Base-by-base conservation (phyloP, 139 green algal genomes). In the Chlorella vulgaris region DNA sequence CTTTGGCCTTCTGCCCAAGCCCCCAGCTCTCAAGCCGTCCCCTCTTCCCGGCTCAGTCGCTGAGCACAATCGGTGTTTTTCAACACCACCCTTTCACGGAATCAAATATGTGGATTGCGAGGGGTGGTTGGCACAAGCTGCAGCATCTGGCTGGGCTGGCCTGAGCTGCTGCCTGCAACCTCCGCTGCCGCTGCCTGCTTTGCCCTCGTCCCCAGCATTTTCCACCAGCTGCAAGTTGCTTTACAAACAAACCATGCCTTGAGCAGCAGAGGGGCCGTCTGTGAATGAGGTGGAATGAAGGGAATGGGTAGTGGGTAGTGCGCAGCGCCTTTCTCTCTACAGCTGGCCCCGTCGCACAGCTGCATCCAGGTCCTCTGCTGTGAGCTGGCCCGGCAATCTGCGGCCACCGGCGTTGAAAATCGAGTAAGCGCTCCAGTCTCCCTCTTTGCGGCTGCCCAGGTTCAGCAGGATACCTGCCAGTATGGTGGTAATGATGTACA, bases 311-410 rank as follows among this genome's bases (percentile, higher is more conserved):
- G n/a, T n/a, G n/a, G n/a, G n/a, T n/a, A n/a, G n/a, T n/a, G n/a
- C n/a, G n/a, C n/a, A n/a, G n/a, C n/a, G n/a, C 21, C 8, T 36
- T 13, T 55, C 21, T 24, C 26, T 38, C 65, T n/a, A 88, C 60
- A 91, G 82, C 2, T 88, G 61, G 1, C 81, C 81, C 21, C 43
- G 47, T 21, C 88, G 55, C 55, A 91, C 8, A 58, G 90, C 86
- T 7, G 65, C 51, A 76, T 93, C 88, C 29, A 93, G n/a, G 29
- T 82, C 43, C 5, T 85, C 86, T 24, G 87, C 89, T 40, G 83
- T 92, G 28, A 93, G 73, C 74, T 90, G 83, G 10, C 89, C 89
- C 24, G 86, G 83, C 33, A 93, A 73, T 31, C 80, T 75, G 58
- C 80, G 43, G 31, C 67, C 51, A 28, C 81, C 66, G 0, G 35